A percentile compares a stretch with the other conserved stretches of the same genome.
Evolutionary conservation across 2,329 filamentous ascomycete genomes (phyloP).

Genomic region (Colletotrichum lentis): DNA sequence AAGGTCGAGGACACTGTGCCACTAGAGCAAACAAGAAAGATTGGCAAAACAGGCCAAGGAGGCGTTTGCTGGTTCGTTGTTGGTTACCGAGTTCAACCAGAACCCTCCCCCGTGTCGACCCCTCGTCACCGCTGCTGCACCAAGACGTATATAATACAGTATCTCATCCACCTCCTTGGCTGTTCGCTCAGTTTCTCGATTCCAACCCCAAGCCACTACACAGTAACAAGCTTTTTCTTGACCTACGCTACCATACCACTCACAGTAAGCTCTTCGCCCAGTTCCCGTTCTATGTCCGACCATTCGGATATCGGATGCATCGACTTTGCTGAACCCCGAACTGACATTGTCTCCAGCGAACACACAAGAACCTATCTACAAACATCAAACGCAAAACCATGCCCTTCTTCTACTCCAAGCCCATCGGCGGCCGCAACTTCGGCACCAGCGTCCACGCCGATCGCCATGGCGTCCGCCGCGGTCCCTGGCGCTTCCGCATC

Average conservation of each 20-base stretch:
- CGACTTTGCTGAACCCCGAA: not conserved
- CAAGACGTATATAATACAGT: conserved; percentile 12
- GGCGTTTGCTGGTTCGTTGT: not conserved
- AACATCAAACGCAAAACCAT: conserved; percentile 43
- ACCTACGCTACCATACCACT: not conserved
- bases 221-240: conserved; percentile 6
- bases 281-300: too few species aligned
- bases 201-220: not conserved
- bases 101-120: not conserved
- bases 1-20: conserved; percentile 5
- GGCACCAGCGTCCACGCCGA: conserved; percentile 59
- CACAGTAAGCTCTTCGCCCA: not conserved
- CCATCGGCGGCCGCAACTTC: conserved; percentile 58
- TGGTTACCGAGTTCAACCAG: not conserved
- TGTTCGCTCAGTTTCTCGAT: not conserved
- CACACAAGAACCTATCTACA: not conserved
- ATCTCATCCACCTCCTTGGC: conserved; percentile 17
- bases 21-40: conserved; percentile 10
- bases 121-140: conserved; percentile 25
- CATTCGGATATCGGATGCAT: not conserved
- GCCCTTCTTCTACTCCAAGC: conserved; percentile 58
- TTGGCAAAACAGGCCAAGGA: conserved; percentile 10
- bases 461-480: conserved; percentile 57
- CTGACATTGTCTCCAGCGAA: conserved; percentile 11
- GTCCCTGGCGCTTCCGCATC: conserved; percentile 60